Percentiles rank a stretch among this genome's conserved stretches.
Conservation (phyloP, 805 yeast species). For the Cyberlindnera japonica region DNA sequence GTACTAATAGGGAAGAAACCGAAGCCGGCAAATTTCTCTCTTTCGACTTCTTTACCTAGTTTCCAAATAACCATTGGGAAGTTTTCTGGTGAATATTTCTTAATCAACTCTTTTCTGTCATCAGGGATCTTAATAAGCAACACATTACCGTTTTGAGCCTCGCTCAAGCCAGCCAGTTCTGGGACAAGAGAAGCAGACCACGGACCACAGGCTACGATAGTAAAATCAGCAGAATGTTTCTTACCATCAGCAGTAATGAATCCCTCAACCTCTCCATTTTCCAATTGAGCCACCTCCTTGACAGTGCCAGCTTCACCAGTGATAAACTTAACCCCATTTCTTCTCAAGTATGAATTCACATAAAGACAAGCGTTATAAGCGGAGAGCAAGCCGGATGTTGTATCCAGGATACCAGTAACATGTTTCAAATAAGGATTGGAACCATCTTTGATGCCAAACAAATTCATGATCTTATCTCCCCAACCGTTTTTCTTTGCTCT, state of each 20-base stretch:
- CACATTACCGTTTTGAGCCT: constrained; percentile 37
- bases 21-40: constrained; percentile 30
- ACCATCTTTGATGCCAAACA: constrained; percentile 18
- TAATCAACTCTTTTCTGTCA: constrained; percentile 30
- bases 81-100: constrained; percentile 31
- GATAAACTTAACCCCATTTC: constrained; percentile 34
- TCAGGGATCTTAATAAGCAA: constrained; percentile 34
- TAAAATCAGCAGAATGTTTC: constrained; percentile 18
- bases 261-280: constrained; percentile 16
- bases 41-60: constrained; percentile 30
- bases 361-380: constrained; percentile 34
- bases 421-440: constrained; percentile 16
- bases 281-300: constrained; percentile 19
- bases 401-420: constrained; percentile 25
- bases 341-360: constrained; percentile 27
- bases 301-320: constrained; percentile 32
- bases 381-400: constrained; percentile 33
- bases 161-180: constrained; percentile 33
- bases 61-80: constrained; percentile 37
- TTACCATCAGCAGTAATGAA: constrained; percentile 29
- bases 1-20: constrained; percentile 33
- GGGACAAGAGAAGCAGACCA: constrained; percentile 24
- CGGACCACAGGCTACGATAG: constrained; percentile 23
- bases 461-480: constrained; percentile 23
- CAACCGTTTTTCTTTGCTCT: constrained; percentile 32